A percentile compares a stretch with the other conserved stretches of the same genome.
These are phyloP conservation scores for Neohortaea acidophila DNA, from an alignment of 495 filamentous ascomycete species.

Conservation along the genomic window DNA sequence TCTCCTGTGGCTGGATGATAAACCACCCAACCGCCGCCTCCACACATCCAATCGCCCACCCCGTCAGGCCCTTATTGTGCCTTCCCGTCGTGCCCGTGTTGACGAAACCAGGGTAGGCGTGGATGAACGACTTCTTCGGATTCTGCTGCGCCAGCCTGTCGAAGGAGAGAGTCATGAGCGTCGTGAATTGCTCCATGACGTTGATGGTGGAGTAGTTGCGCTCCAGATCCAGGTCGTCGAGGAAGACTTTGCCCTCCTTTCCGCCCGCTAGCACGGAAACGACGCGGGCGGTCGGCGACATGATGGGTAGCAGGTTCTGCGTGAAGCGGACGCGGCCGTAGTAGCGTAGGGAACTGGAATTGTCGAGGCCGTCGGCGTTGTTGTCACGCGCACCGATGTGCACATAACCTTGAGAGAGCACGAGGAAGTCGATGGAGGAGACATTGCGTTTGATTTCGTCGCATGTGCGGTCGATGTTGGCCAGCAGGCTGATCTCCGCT, in stretches of 20 bases:
- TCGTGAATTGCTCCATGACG: conserved; percentile 9
- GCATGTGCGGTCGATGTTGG: conserved; percentile 11
- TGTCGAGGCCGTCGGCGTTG: conserved; percentile 24
- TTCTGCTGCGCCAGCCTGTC: conserved; percentile 15
- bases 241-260: conserved; percentile 16
- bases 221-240: conserved; percentile 15
- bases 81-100: conserved; percentile 6
- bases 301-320: conserved; percentile 25
- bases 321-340: conserved; percentile 31
- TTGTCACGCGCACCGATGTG: conserved; percentile 7
- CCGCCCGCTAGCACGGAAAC: conserved; percentile 17
- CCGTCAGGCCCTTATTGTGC: background rate
- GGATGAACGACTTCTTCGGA: conserved; percentile 13
- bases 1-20: conserved; percentile 3
- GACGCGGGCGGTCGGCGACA: conserved; percentile 17
- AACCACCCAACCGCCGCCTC: conserved; percentile 11
- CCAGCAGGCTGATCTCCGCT: conserved; percentile 16
- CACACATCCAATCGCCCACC: conserved; percentile 9
- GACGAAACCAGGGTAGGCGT: conserved; percentile 16
- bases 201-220: conserved; percentile 10
- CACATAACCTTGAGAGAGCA: conserved; percentile 22
- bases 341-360: conserved; percentile 24
- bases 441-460: conserved; percentile 5
- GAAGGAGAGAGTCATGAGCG: conserved; percentile 16
- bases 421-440: conserved; percentile 19